These are phyloP conservation scores for Rhodamnia argentea DNA, from an alignment of 345 rosid genomes.

Conservation along the genomic window DNA sequence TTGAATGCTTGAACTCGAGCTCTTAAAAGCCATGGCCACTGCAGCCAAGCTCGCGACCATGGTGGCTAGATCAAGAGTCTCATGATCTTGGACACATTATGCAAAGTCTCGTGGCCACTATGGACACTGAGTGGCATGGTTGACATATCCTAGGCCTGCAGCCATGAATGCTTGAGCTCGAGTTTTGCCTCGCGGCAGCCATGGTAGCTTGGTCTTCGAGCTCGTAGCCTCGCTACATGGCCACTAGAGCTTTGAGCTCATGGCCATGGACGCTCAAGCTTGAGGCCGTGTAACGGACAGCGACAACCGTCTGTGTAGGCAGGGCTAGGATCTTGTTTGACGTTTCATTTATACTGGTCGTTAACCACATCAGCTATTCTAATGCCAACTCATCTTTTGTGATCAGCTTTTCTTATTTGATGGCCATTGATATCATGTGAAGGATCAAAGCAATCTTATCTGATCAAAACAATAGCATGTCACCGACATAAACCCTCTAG, in stretches of 20 bases:
- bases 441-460: background rate
- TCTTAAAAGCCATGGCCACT: background rate
- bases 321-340: too few relatives aligned
- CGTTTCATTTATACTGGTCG: too few relatives aligned
- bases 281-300: too few relatives aligned
- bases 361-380: too few relatives aligned
- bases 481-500: background rate
- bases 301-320: too few relatives aligned
- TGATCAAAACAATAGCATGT: background rate
- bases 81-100: background rate
- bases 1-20: background rate
- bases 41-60: background rate
- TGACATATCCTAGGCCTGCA: background rate
- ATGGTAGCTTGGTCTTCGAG: background rate
- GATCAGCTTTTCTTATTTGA: too few relatives aligned
- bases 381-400: too few relatives aligned
- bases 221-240: background rate
- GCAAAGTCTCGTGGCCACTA: background rate
- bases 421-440: background rate
- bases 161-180: background rate
- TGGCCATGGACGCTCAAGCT: background rate
- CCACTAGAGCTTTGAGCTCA: background rate
- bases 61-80: background rate
- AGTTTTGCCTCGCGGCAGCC: background rate
- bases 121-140: background rate